phyloP scores from a whole-genome alignment of 2,329 filamentous ascomycete genomes.

The Aspergillus fijiensis region DNA sequence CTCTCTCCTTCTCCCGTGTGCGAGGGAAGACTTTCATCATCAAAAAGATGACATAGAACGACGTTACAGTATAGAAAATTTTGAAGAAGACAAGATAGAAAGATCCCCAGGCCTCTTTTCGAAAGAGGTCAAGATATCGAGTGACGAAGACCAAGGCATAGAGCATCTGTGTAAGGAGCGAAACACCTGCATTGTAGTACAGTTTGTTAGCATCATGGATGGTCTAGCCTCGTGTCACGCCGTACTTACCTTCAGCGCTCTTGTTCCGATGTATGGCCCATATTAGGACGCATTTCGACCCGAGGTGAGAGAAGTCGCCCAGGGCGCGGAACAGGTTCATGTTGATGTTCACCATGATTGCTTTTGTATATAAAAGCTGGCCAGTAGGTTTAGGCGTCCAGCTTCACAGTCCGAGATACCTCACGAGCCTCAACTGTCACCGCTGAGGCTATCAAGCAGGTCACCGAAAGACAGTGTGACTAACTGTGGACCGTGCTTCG shows the following conservation, averaged over 20 bases:
- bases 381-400: neutral
- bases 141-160: constrained; percentile 84
- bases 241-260: constrained; percentile 70
- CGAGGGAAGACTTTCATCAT: constrained; percentile 86
- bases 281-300: constrained; percentile 87
- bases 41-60: constrained; percentile 79
- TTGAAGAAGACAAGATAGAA: constrained; percentile 80
- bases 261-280: constrained; percentile 84
- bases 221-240: neutral
- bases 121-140: constrained; percentile 82
- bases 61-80: constrained; percentile 81
- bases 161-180: constrained; percentile 81
- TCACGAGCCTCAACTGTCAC: neutral
- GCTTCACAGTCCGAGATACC: neutral
- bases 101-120: constrained; percentile 32
- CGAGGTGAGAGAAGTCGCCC: constrained; percentile 79
- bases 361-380: neutral
- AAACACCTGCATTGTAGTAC: constrained; percentile 62
- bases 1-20: constrained; percentile 84
- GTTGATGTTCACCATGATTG: constrained; percentile 22
- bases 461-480: neutral
- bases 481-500: constrained; percentile 5
- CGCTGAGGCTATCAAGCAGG: constrained; percentile 1
- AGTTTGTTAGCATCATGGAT: constrained; percentile 10
- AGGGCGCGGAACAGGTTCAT: constrained; percentile 66